These are phyloP conservation scores for Arabis hirsuta DNA, from an alignment of 345 rosid genomes.

Conservation along the genomic window DNA sequence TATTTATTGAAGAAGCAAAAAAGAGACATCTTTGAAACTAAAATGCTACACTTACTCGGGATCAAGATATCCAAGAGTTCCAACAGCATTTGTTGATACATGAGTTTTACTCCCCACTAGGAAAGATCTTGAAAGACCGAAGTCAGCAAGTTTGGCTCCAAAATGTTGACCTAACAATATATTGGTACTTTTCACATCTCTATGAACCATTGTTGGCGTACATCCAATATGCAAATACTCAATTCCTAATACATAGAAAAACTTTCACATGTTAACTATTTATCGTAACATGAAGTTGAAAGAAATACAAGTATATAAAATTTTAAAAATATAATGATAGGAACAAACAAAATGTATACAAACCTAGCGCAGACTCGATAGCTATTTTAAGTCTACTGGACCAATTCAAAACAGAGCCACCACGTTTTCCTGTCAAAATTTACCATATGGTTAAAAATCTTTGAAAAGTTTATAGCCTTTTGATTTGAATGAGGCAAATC, in stretches of 20 bases:
- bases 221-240: conserved; percentile 50
- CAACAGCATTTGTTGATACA: conserved; percentile 4
- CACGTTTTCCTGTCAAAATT: background rate
- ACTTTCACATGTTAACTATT: no score
- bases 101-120: conserved; percentile 30
- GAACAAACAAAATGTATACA: background rate
- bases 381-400: conserved; percentile 12
- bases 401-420: background rate
- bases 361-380: background rate
- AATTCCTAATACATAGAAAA: conserved; percentile 6
- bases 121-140: conserved; percentile 47
- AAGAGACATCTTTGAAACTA: background rate
- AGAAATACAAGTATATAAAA: no score
- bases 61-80: conserved; percentile 47
- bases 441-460: background rate
- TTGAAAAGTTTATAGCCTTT: background rate
- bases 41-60: conserved; percentile 41
- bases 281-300: background rate
- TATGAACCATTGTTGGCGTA: conserved; percentile 45
- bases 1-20: no score
- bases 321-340: background rate
- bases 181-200: conserved; percentile 52
- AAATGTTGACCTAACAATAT: conserved; percentile 42
- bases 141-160: conserved; percentile 51
- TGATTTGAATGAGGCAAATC: background rate